A percentile compares a stretch with the other conserved stretches of the same genome.
Evolutionary conservation across 2,329 filamentous ascomycete genomes (phyloP).

Genomic region (Rugonectria rugulosa): DNA sequence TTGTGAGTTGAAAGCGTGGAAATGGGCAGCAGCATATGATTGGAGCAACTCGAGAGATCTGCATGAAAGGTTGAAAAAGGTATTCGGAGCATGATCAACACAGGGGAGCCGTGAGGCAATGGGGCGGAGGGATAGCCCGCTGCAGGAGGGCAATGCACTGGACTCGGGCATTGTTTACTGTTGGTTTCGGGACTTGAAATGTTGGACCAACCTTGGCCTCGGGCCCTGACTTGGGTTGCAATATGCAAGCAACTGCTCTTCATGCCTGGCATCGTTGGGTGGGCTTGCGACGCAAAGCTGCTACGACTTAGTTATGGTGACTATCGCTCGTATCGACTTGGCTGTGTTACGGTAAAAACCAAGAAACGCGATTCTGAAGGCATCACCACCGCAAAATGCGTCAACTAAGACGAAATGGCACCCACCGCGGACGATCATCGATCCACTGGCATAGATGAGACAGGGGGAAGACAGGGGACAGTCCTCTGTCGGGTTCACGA

Average conservation of each 20-base stretch:
- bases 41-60: constrained; percentile 33
- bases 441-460: constrained; percentile 18
- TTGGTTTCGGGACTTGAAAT: not conserved
- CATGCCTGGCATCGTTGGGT: constrained; percentile 6
- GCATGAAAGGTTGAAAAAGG: constrained; percentile 33
- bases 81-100: constrained; percentile 34
- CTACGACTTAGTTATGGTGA: constrained; percentile 12
- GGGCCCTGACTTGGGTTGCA: constrained; percentile 19
- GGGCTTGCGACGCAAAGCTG: not conserved
- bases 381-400: not conserved
- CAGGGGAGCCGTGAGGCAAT: constrained; percentile 32
- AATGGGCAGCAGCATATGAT: constrained; percentile 17
- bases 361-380: not conserved
- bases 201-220: constrained; percentile 1
- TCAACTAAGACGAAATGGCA: constrained; percentile 9
- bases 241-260: constrained; percentile 1
- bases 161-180: not conserved
- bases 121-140: constrained; percentile 5
- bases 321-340: not conserved
- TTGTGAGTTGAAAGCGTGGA: constrained; percentile 9
- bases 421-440: constrained; percentile 19
- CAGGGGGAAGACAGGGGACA: constrained; percentile 3
- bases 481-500: not conserved
- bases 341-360: not conserved
- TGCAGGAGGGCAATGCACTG: constrained; percentile 10